A percentile compares a stretch with the other conserved stretches of the same genome.
Evolutionary conservation across 1,284 basidiomycete species (phyloP).

Genomic region (Cutaneotrichosporon daszewskae): DNA sequence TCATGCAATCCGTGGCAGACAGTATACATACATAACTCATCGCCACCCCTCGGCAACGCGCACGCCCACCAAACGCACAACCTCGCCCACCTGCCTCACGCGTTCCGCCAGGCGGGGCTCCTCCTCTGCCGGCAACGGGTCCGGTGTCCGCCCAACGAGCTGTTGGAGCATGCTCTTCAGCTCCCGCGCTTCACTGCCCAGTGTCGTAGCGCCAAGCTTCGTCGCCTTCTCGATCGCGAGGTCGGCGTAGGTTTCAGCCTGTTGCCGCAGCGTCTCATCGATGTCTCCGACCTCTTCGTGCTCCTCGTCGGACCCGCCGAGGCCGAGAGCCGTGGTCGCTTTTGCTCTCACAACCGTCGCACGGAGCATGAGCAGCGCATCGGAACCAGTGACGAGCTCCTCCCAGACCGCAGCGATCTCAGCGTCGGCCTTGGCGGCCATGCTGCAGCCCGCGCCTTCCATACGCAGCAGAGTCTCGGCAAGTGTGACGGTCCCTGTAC

Average conservation of each 20-base stretch:
- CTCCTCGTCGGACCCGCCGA: not conserved
- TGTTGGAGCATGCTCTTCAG: constrained; percentile 4
- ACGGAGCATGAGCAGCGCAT: constrained; percentile 21
- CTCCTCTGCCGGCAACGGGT: not conserved
- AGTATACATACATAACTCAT: constrained; percentile 3
- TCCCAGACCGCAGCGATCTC: constrained; percentile 18
- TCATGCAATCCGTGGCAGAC: no score
- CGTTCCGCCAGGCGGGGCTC: constrained; percentile 10
- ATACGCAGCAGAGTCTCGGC: constrained; percentile 33
- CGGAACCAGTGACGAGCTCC: constrained; percentile 11
- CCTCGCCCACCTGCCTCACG: constrained; percentile 23
- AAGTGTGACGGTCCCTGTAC: constrained; percentile 28
- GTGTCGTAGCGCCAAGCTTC: not conserved
- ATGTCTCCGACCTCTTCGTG: not conserved
- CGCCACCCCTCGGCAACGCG: constrained; percentile 32
- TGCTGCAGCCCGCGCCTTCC: constrained; percentile 20
- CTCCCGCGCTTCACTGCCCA: not conserved
- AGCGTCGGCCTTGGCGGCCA: constrained; percentile 27
- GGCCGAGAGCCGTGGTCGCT: constrained; percentile 9
- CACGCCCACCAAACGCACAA: constrained; percentile 34
- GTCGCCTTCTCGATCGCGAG: constrained; percentile 1
- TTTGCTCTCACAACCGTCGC: constrained; percentile 31
- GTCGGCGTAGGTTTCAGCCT: constrained; percentile 1
- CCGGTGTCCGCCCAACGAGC: not conserved
- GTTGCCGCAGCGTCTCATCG: no score